A percentile compares a stretch with the other conserved stretches of the same genome.
These are phyloP conservation scores for Adansonia rubrostipa DNA, from an alignment of 441 rosid genomes.

Conservation along the genomic window DNA sequence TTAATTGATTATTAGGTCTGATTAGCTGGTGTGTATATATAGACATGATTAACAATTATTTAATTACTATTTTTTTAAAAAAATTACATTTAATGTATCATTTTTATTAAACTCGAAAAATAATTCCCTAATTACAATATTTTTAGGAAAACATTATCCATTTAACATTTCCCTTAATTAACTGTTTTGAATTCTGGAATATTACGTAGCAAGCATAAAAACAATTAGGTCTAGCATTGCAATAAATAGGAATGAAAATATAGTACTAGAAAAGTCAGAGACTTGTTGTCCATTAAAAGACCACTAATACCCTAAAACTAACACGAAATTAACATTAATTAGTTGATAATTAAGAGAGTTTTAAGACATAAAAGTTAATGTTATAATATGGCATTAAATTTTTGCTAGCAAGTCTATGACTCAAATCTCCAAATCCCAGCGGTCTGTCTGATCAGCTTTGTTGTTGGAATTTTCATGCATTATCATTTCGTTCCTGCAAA, in stretches of 20 bases:
- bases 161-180: neutral
- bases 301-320: neutral
- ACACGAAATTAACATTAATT: neutral
- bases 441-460: neutral
- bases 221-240: slow-evolving; percentile 15
- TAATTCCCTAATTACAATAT: neutral
- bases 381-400: neutral
- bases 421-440: slow-evolving; percentile 13
- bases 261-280: neutral
- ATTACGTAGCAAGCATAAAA: neutral
- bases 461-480: neutral
- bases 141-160: no score
- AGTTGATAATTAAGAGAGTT: slow-evolving; percentile 8
- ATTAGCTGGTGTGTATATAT: neutral
- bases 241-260: neutral
- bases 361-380: neutral
- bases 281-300: slow-evolving; percentile 7
- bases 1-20: neutral
- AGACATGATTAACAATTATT: neutral
- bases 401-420: slow-evolving; percentile 12
- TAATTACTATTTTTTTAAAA: no score
- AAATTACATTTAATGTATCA: neutral
- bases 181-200: neutral
- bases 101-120: neutral
- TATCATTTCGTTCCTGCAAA: slow-evolving; percentile 17